Evolutionary conservation across 2,329 filamentous ascomycete species (phyloP).

Genomic region (Curvularia eragrostidis): DNA sequence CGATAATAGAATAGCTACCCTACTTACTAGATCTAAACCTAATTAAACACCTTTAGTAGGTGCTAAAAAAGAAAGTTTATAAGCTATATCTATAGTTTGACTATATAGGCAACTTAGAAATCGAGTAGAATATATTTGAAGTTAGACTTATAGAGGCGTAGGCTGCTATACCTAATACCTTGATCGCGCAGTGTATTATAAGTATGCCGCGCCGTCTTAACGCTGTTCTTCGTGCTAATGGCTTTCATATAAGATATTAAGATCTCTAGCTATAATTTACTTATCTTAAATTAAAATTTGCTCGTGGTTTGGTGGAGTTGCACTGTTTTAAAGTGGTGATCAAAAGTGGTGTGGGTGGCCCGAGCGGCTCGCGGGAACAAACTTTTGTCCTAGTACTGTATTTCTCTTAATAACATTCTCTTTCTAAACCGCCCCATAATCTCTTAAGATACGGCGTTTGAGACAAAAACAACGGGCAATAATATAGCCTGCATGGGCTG

Average conservation of each 20-base stretch:
- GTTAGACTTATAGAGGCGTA: conserved; percentile 1
- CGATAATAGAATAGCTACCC: conserved; percentile 17
- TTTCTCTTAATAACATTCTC: too few species aligned
- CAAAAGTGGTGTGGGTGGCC: too few species aligned
- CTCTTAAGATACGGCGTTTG: too few species aligned
- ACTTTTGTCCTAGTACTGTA: too few species aligned
- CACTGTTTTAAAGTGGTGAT: too few species aligned
- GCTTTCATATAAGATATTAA: background rate
- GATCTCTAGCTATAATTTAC: background rate
- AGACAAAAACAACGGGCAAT: too few species aligned
- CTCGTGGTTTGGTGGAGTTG: background rate
- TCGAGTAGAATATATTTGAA: conserved; percentile 8
- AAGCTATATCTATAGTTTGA: conserved; percentile 13
- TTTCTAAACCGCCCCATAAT: too few species aligned
- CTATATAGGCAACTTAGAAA: conserved; percentile 4
- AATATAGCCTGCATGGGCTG: too few species aligned
- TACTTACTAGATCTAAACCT: conserved; percentile 34
- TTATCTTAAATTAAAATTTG: background rate
- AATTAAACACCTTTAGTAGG: conserved; percentile 31
- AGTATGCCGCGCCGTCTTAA: conserved; percentile 12
- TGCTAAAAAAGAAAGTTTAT: conserved; percentile 11
- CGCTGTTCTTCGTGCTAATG: background rate
- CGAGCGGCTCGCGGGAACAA: too few species aligned
- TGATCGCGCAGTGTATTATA: conserved; percentile 4
- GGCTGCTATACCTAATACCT: conserved; percentile 9